Conservation (phyloP, 257 asterid genomes). For the Solanum virginianum region DNA sequence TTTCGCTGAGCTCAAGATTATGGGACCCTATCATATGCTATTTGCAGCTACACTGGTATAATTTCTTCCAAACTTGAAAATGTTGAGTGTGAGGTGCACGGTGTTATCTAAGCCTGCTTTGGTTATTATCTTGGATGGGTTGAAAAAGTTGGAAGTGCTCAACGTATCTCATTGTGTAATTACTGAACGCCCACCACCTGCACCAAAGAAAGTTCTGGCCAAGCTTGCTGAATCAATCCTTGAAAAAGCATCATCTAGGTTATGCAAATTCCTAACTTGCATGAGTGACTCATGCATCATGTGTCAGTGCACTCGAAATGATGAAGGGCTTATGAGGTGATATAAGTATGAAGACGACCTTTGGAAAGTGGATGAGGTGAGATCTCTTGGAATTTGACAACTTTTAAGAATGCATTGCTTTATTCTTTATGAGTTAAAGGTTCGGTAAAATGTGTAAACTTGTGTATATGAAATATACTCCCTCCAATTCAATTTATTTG, state of each 20-base stretch:
- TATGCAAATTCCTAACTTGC: slow-evolving; percentile 46
- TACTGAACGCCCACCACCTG: slow-evolving; percentile 34
- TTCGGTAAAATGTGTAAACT: background rate
- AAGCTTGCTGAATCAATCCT: slow-evolving; percentile 38
- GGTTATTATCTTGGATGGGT: slow-evolving; percentile 37
- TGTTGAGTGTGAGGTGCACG: slow-evolving; percentile 64
- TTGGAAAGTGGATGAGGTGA: slow-evolving; percentile 75
- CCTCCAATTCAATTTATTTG: too few relatives aligned
- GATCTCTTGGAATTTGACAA: slow-evolving; percentile 53
- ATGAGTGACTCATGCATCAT: slow-evolving; percentile 41
- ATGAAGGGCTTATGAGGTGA: slow-evolving; percentile 83
- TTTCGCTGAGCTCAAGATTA: slow-evolving; percentile 54
- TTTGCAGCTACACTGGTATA: slow-evolving; percentile 40
- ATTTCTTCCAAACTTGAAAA: slow-evolving; percentile 50
- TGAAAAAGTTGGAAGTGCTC: slow-evolving; percentile 53
- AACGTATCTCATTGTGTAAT: slow-evolving; percentile 72
- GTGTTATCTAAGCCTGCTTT: slow-evolving; percentile 38
- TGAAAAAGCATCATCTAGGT: slow-evolving; percentile 20
- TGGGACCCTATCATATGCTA: slow-evolving; percentile 53
- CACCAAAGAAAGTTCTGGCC: slow-evolving; percentile 17
- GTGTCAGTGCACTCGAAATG: slow-evolving; percentile 58
- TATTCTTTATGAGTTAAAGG: too few relatives aligned
- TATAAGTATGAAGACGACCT: slow-evolving; percentile 58
- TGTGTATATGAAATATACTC: background rate
- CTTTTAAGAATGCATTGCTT: background rate